Evolutionary conservation across 1,284 basidiomycete genomes (phyloP).

Genomic region (Tylopilus sp.): DNA sequence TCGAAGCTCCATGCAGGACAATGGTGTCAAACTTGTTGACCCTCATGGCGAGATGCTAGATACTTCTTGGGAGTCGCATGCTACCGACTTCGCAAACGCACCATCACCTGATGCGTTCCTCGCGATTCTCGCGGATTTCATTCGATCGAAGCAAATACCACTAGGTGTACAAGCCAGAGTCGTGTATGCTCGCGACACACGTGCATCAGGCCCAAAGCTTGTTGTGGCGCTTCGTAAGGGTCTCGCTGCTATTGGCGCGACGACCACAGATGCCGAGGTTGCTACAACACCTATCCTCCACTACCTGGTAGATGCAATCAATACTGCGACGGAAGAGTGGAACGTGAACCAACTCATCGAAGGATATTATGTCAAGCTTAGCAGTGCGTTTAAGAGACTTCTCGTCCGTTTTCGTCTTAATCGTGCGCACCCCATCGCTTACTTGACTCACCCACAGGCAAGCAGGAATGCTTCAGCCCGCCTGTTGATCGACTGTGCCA

Average conservation of each 20-base stretch:
- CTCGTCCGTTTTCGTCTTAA: conserved; percentile 56
- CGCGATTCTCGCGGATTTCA: conserved; percentile 61
- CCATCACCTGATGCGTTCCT: conserved; percentile 72
- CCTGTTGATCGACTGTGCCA: conserved; percentile 92
- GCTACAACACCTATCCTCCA: conserved; percentile 96
- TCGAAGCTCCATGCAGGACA: conserved; percentile 67
- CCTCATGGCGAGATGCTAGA: conserved; percentile 99
- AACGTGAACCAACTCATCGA: conserved; percentile 85
- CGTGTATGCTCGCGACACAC: conserved; percentile 91
- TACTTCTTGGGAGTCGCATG: conserved; percentile 88
- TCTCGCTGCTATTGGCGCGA: conserved; percentile 66
- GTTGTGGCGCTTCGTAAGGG: conserved; percentile 84
- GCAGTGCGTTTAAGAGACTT: conserved; percentile 83
- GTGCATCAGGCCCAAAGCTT: conserved; percentile 86
- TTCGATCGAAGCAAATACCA: conserved; percentile 75
- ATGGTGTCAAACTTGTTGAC: conserved; percentile 98
- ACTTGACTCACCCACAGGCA: conserved; percentile 40
- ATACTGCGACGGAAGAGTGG: conserved; percentile 75
- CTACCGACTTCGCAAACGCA: conserved; percentile 90
- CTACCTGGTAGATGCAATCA: conserved; percentile 90
- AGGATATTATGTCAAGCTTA: conserved; percentile 87
- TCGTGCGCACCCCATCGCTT: conserved; percentile 2
- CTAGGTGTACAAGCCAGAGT: conserved; percentile 76
- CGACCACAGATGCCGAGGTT: conserved; percentile 73
- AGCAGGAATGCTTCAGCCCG: conserved; percentile 61